Base-by-base conservation (phyloP, 768 basidiomycete genomes). In the Pleurotus sapidus region DNA sequence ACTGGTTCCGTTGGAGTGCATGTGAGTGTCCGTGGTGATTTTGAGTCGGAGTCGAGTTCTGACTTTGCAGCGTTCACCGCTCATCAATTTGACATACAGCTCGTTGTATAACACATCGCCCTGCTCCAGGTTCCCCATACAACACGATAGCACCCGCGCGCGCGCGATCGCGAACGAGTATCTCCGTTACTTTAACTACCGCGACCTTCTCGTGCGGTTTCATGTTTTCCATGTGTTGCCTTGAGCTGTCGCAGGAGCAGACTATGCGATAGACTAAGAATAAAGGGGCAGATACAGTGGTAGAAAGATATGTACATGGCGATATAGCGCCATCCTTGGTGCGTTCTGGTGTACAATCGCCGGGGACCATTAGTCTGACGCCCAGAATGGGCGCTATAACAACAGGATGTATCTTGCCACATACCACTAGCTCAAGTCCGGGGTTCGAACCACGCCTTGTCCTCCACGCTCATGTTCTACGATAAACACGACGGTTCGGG, bases 401-500 rank as follows among this genome's bases (percentile, higher is more conserved):
- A 50, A 50, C 49, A 50, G 49, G 49, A 25, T 40, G n/a, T 54
- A 42, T 54, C 51, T 54, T 27, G 39, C 39, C 51, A 54, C 23
- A 14, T 25, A 42, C 39, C 25, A 43, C 49, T 50, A 50, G 49
- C 34, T 50, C 49, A 23, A 50, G 34, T 27, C 27, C 23, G n/a
- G 38, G 17, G 20, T 45, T 45, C 43, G 43, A 45, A 37, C 38
- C 17, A 37, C 49, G 49, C n/a, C 25, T 50, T 38, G 49, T 37
- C 15, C 49, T 24, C 27, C 30, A 34, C 30, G 30, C 30, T 34
- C 30, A 34, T 34, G 30, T 11, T 34, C 30, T 34, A 34, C 30
- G 30, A 34, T 34, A 34, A 34, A 11, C 30, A 34, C 30, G 30
- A 34, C 30, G 30, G 30, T 34, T 34, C 30, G 30, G 11, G 30